Conservation (phyloP, 108 stramenopile genomes). For the Skeletonema costatum region DNA sequence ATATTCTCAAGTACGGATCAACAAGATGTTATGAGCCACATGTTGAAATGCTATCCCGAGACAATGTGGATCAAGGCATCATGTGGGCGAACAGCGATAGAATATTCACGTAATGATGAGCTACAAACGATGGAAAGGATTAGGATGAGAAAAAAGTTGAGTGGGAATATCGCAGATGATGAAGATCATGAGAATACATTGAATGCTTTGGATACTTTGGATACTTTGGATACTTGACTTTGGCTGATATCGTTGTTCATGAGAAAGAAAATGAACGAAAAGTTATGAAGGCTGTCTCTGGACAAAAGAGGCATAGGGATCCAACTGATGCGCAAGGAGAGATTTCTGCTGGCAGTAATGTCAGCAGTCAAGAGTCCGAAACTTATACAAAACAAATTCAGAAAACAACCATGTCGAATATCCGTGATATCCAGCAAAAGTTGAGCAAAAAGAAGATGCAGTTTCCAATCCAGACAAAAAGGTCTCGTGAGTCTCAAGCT, state of each 20-base stretch:
- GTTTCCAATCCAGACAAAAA: background rate
- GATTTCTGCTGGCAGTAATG: background rate
- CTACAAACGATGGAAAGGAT: background rate
- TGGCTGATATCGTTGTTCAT: background rate
- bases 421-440: background rate
- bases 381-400: background rate
- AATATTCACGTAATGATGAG: background rate
- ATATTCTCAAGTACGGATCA: background rate
- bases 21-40: background rate
- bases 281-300: no score
- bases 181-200: background rate
- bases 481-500: background rate
- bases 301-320: no score
- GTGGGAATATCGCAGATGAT: background rate
- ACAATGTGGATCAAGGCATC: background rate
- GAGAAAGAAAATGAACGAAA: background rate
- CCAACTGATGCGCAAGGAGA: no score
- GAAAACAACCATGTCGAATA: no score
- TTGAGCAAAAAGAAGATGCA: background rate
- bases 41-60: background rate
- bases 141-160: background rate
- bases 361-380: background rate
- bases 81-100: conserved; percentile 5
- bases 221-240: background rate
- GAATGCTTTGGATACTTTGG: background rate